These are phyloP conservation scores for Rhodotorula sphaerocarpa DNA, from an alignment of 768 basidiomycete genomes.

Conservation along the genomic window DNA sequence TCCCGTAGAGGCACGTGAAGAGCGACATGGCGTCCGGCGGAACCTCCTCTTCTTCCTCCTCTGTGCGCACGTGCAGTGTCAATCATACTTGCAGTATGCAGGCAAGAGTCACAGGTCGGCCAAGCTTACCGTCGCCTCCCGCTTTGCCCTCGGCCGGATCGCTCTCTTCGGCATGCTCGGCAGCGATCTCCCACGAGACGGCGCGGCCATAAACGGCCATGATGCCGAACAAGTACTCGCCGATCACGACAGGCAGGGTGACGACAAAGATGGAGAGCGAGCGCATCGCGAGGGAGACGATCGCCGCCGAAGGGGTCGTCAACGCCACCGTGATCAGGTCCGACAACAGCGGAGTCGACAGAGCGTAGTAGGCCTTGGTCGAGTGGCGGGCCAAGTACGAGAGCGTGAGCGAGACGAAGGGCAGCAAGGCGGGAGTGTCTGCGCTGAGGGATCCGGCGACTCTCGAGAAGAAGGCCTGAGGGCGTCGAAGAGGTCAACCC, in stretches of 20 bases:
- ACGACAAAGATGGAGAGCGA: slow-evolving; percentile 35
- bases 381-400: slow-evolving; percentile 29
- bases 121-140: not conserved
- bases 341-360: slow-evolving; percentile 24
- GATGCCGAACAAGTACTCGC: slow-evolving; percentile 28
- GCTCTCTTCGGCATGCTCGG: slow-evolving; percentile 15
- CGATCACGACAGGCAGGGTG: slow-evolving; percentile 33
- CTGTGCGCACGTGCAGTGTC: not conserved
- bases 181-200: slow-evolving; percentile 38
- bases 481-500: not conserved
- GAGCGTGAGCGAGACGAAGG: slow-evolving; percentile 25
- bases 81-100: too few species aligned
- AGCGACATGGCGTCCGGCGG: slow-evolving; percentile 57
- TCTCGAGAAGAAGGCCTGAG: slow-evolving; percentile 23
- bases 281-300: slow-evolving; percentile 34
- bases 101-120: too few species aligned
- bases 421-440: slow-evolving; percentile 12
- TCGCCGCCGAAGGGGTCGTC: slow-evolving; percentile 37
- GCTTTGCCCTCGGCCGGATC: not conserved
- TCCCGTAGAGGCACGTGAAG: slow-evolving; percentile 75
- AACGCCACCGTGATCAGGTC: slow-evolving; percentile 36
- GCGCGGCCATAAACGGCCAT: slow-evolving; percentile 41
- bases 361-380: slow-evolving; percentile 27
- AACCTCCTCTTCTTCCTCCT: slow-evolving; percentile 5
- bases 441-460: slow-evolving; percentile 11